Conservation (phyloP, 225 moss, liverwort and hornwort species). For the Thuidium tamariscinum region DNA sequence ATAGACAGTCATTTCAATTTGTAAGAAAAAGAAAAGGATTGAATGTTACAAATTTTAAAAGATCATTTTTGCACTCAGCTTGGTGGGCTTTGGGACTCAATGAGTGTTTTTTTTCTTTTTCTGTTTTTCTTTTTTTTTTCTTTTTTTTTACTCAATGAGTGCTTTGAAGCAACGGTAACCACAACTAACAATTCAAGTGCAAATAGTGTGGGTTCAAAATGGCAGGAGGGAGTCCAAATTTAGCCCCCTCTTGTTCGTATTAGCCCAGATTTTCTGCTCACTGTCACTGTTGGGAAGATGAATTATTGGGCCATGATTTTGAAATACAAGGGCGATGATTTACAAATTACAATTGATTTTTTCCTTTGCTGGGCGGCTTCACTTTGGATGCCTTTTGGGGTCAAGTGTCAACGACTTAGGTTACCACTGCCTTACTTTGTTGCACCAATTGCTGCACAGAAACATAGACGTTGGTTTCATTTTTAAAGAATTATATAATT, state of each 20-base stretch:
- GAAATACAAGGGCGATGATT: neutral
- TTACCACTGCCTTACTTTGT: neutral
- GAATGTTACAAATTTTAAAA: no score
- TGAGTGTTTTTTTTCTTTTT: no score
- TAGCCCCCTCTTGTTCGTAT: neutral
- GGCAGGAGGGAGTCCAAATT: neutral
- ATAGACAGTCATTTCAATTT: neutral
- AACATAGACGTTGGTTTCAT: no score
- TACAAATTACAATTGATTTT: no score
- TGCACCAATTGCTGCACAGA: no score
- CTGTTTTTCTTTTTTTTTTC: no score
- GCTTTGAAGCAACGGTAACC: neutral
- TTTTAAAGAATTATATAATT: no score
- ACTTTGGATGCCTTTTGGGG: neutral
- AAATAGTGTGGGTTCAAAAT: neutral
- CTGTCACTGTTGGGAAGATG: neutral
- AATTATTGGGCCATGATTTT: neutral
- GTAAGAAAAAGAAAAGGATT: no score
- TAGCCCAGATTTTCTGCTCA: neutral
- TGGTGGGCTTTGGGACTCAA: no score
- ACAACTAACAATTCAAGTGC: neutral
- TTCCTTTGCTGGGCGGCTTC: neutral
- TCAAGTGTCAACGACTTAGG: neutral
- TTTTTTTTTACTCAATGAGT: no score
- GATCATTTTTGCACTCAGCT: no score